A percentile compares a stretch with the other conserved stretches of the same genome.
phyloP scores from a whole-genome alignment of 1,284 basidiomycete species.

The Trametes versicolor region DNA sequence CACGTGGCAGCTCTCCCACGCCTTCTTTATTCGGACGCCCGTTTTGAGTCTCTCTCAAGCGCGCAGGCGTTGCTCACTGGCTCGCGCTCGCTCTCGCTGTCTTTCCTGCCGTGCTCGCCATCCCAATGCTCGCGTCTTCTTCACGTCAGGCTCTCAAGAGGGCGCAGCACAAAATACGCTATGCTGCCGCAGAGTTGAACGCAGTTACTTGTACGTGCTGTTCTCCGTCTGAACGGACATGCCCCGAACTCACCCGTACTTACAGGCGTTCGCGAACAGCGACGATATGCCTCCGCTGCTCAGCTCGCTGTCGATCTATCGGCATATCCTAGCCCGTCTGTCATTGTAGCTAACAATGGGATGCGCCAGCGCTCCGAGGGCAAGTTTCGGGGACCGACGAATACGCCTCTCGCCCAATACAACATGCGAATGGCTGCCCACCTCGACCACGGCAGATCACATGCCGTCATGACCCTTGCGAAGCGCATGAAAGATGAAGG shows the following conservation, averaged over 20 bases:
- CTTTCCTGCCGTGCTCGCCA: conserved; percentile 12
- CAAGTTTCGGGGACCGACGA: conserved; percentile 18
- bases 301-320: conserved; percentile 19
- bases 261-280: conserved; percentile 29
- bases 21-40: conserved; percentile 8
- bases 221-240: not conserved
- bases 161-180: conserved; percentile 23
- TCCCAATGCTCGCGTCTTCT: conserved; percentile 53
- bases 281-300: conserved; percentile 32
- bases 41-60: conserved; percentile 13
- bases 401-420: conserved; percentile 29
- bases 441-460: conserved; percentile 19
- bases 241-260: not conserved
- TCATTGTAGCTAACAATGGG: conserved; percentile 13
- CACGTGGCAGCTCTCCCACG: conserved; percentile 25
- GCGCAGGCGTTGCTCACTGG: not conserved
- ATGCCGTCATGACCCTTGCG: conserved; percentile 38
- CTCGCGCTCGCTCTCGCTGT: conserved; percentile 18
- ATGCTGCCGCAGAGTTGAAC: conserved; percentile 18
- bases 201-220: conserved; percentile 4
- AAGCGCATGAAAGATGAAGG: conserved; percentile 64
- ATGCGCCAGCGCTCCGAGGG: conserved; percentile 20
- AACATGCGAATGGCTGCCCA: conserved; percentile 34
- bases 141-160: conserved; percentile 49
- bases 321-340: not conserved